Conservation (phyloP, 352 stramenopile species). For the Blastocystis sp. region DNA sequence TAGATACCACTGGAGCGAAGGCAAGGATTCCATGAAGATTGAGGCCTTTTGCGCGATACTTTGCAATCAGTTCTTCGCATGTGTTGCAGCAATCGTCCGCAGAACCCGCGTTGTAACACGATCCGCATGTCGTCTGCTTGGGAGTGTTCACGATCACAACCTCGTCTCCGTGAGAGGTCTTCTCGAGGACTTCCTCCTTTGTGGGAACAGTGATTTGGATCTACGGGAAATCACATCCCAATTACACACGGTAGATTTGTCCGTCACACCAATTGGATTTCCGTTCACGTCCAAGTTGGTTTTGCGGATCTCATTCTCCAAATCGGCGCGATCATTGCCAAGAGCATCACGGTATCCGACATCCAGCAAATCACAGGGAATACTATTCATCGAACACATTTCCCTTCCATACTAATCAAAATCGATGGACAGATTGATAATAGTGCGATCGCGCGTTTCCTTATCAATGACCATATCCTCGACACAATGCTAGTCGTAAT, state of each 20-base stretch:
- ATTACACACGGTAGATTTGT: slow-evolving; percentile 30
- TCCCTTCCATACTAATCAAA: slow-evolving; percentile 31
- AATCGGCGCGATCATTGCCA: slow-evolving; percentile 35
- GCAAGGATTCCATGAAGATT: slow-evolving; percentile 9
- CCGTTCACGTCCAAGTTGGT: slow-evolving; percentile 51
- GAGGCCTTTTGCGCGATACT: slow-evolving; percentile 58
- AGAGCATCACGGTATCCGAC: slow-evolving; percentile 54
- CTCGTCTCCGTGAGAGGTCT: not conserved
- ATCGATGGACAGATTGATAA: slow-evolving; percentile 10
- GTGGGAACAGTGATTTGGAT: slow-evolving; percentile 37
- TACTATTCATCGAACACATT: too few relatives aligned
- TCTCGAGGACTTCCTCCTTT: slow-evolving; percentile 40
- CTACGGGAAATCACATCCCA: not conserved
- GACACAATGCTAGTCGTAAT: not conserved
- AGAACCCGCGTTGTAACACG: not conserved
- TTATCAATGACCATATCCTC: slow-evolving; percentile 56
- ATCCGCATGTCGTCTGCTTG: not conserved
- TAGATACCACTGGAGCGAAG: not conserved
- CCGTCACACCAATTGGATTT: not conserved
- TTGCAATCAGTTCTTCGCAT: slow-evolving; percentile 57
- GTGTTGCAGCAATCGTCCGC: slow-evolving; percentile 59
- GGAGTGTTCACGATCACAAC: not conserved
- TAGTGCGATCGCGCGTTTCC: not conserved
- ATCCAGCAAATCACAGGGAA: slow-evolving; percentile 33
- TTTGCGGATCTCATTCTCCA: slow-evolving; percentile 45